These are phyloP conservation scores for Hypoxylon sp. DNA, from an alignment of 2,329 filamentous ascomycete genomes.

Conservation along the genomic window DNA sequence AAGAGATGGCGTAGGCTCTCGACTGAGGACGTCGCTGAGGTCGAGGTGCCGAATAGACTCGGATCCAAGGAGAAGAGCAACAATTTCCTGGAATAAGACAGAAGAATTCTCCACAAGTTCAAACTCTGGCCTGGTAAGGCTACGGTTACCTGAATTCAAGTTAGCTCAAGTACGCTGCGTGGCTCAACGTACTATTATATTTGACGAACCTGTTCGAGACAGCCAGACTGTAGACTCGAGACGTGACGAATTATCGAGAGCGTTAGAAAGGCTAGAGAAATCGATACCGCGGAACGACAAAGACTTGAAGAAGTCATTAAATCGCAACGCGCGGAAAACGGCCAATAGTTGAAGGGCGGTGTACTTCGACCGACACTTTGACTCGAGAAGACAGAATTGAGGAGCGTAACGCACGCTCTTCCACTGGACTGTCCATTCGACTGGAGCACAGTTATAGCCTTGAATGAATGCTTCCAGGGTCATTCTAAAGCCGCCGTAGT, in stretches of 20 bases:
- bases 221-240: slow-evolving; percentile 63
- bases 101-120: slow-evolving; percentile 62
- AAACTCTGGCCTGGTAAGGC: slow-evolving; percentile 61
- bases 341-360: slow-evolving; percentile 66
- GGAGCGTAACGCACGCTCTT: slow-evolving; percentile 59
- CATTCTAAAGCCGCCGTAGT: slow-evolving; percentile 65
- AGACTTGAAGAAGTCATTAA: slow-evolving; percentile 70
- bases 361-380: slow-evolving; percentile 56
- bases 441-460: slow-evolving; percentile 62
- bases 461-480: slow-evolving; percentile 67
- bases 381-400: slow-evolving; percentile 64
- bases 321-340: slow-evolving; percentile 66
- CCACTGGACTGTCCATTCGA: slow-evolving; percentile 66
- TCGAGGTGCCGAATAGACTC: slow-evolving; percentile 67
- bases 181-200: background rate
- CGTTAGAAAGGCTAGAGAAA: slow-evolving; percentile 56
- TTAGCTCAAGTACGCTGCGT: slow-evolving; percentile 40
- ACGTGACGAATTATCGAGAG: slow-evolving; percentile 58
- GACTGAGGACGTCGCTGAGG: slow-evolving; percentile 57
- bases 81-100: slow-evolving; percentile 67
- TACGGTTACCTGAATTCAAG: slow-evolving; percentile 49
- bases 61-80: slow-evolving; percentile 66
- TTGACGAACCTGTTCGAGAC: slow-evolving; percentile 62
- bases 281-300: slow-evolving; percentile 67
- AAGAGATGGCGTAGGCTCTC: slow-evolving; percentile 36